phyloP scores from a whole-genome alignment of 2,329 filamentous ascomycete species.

The Metarhizium robertsii region DNA sequence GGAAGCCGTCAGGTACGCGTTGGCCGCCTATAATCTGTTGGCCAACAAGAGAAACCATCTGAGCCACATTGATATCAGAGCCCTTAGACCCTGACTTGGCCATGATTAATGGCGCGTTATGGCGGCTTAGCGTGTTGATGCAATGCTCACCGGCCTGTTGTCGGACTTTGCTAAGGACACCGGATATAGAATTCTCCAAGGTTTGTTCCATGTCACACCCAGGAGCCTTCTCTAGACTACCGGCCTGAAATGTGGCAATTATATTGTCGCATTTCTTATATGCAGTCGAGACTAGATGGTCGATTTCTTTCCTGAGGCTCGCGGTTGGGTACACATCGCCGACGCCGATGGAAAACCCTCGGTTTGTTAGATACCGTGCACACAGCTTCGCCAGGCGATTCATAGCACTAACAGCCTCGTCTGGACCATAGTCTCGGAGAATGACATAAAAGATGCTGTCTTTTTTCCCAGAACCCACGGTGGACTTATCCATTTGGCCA shows the following conservation, averaged over 20 bases:
- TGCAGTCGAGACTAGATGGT: neutral
- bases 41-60: conserved; percentile 95
- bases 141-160: conserved; percentile 84
- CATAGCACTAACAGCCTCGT: conserved; percentile 84
- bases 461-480: conserved; percentile 93
- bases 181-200: conserved; percentile 79
- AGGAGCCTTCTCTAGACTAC: conserved; percentile 72
- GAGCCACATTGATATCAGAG: conserved; percentile 93
- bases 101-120: conserved; percentile 92
- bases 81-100: conserved; percentile 95
- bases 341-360: conserved; percentile 92
- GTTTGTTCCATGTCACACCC: conserved; percentile 88
- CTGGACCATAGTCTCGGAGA: conserved; percentile 84
- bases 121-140: conserved; percentile 77
- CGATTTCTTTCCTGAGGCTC: conserved; percentile 32
- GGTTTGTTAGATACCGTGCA: conserved; percentile 76
- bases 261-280: conserved; percentile 60
- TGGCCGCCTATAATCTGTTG: conserved; percentile 94
- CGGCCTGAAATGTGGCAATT: conserved; percentile 71
- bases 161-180: conserved; percentile 83
- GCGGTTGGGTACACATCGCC: conserved; percentile 86
- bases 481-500: conserved; percentile 93
- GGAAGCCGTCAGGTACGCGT: conserved; percentile 91
- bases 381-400: conserved; percentile 85
- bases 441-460: conserved; percentile 96